Evolutionary conservation across 108 stramenopile species (phyloP).

Genomic region (Nitzschia sp.): DNA sequence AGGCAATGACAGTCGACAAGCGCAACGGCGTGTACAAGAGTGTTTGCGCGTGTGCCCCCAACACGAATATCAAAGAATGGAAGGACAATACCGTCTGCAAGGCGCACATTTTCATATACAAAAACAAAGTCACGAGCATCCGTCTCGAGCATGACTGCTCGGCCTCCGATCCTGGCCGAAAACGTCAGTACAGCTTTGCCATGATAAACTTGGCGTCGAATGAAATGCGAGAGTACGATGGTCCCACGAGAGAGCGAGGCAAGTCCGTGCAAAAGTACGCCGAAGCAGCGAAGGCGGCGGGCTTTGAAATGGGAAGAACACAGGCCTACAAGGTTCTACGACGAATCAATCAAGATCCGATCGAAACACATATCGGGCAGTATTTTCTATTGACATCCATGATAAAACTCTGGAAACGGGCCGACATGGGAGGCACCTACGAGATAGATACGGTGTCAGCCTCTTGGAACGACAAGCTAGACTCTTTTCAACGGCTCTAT

Average conservation of each 20-base stretch:
- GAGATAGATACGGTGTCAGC: not conserved
- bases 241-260: not conserved
- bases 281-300: not conserved
- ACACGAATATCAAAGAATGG: not conserved
- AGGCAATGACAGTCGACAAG: not conserved
- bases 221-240: slow-evolving; percentile 1
- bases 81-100: not conserved
- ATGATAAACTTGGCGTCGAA: not conserved
- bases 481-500: not conserved
- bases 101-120: slow-evolving; percentile 1
- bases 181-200: not conserved
- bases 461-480: not conserved
- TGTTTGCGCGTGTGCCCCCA: not conserved
- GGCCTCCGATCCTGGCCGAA: not conserved
- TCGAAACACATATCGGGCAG: not conserved
- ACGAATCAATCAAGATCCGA: not conserved
- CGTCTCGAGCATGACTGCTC: not conserved
- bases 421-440: not conserved
- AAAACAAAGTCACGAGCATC: slow-evolving; percentile 3
- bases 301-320: not conserved
- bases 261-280: not conserved
- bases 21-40: not conserved
- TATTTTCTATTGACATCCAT: not conserved
- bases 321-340: not conserved
- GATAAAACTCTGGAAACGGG: not conserved